Evolutionary conservation across 306 rosid genomes (phyloP).

Genomic region (Dalbergia cochinchinensis): DNA sequence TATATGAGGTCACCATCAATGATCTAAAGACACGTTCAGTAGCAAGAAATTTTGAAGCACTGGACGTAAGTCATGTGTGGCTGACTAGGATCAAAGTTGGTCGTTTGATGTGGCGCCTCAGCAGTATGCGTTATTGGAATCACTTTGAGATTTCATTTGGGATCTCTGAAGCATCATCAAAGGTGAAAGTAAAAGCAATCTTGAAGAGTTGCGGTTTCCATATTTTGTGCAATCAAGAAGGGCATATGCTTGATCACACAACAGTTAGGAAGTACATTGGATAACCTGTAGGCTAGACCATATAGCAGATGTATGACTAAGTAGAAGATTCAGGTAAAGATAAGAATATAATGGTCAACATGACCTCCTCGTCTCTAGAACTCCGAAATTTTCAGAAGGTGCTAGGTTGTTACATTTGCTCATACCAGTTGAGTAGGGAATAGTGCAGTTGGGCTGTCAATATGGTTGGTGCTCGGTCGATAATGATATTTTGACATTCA

Average conservation of each 20-base stretch:
- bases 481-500: too few species aligned
- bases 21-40: background rate
- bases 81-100: background rate
- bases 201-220: slow-evolving; percentile 34
- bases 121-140: slow-evolving; percentile 19
- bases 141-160: slow-evolving; percentile 1
- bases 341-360: background rate
- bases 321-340: background rate
- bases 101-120: slow-evolving; percentile 22
- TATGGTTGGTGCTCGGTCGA: background rate
- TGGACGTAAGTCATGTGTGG: slow-evolving; percentile 32
- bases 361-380: background rate
- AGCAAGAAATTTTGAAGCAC: background rate
- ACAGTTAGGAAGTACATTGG: background rate
- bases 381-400: background rate
- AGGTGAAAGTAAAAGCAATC: slow-evolving; percentile 5
- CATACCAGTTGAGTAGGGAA: background rate
- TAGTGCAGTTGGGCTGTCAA: background rate
- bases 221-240: slow-evolving; percentile 22
- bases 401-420: background rate
- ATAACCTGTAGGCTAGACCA: background rate
- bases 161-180: slow-evolving; percentile 3
- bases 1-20: background rate
- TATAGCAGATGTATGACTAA: too few species aligned
- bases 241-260: slow-evolving; percentile 4